Percentiles rank a stretch among this genome's conserved stretches.
Conservation (phyloP, 2,329 filamentous ascomycete species). For the Botrytis fragariae region DNA sequence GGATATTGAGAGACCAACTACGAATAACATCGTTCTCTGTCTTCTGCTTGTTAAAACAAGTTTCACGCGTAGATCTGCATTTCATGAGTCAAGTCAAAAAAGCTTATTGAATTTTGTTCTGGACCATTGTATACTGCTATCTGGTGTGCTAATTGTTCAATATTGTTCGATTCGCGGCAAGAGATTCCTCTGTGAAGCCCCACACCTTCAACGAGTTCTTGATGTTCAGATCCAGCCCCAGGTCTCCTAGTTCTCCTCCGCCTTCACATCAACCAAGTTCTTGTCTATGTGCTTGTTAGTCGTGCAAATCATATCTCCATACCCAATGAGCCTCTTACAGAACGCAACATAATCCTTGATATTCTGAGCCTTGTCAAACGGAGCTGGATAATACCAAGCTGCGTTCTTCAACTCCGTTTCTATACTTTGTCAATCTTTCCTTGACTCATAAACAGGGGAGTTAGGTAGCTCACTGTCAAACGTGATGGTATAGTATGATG, state of each 20-base stretch:
- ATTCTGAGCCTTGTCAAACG: conserved; percentile 42
- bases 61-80: background rate
- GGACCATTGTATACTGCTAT: background rate
- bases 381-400: conserved; percentile 48
- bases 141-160: background rate
- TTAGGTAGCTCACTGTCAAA: conserved; percentile 38
- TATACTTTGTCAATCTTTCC: conserved; percentile 22
- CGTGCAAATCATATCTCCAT: background rate
- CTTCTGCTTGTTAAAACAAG: background rate
- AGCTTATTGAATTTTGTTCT: too few relatives aligned
- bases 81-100: background rate
- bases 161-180: background rate
- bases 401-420: conserved; percentile 44
- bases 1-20: background rate
- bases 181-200: background rate
- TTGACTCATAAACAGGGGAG: background rate
- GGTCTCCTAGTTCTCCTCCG: background rate
- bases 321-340: conserved; percentile 39
- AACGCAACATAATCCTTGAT: conserved; percentile 49
- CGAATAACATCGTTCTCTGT: background rate
- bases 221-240: too few relatives aligned
- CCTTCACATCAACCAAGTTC: conserved; percentile 19
- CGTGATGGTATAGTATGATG: conserved; percentile 48
- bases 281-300: conserved; percentile 7
- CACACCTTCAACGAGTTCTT: background rate